phyloP scores from a whole-genome alignment of 2,329 filamentous ascomycete species.

The Fusarium sp. region DNA sequence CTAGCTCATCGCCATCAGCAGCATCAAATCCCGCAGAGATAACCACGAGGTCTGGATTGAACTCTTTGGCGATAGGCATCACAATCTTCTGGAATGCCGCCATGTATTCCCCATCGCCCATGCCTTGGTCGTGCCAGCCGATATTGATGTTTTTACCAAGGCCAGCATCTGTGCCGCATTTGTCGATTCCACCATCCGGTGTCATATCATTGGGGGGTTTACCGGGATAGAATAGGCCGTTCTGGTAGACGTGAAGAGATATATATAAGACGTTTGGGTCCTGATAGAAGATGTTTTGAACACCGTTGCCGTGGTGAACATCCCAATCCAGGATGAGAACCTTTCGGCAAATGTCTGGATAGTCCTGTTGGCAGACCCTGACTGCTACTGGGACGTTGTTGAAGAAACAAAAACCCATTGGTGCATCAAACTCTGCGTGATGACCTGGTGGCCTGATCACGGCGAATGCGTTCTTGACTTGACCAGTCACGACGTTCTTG shows the following conservation, averaged over 20 bases:
- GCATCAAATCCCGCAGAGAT: constrained; percentile 97
- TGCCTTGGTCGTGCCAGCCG: constrained; percentile 74
- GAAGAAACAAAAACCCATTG: constrained; percentile 97
- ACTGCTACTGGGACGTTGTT: constrained; percentile 96
- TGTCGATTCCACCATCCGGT: constrained; percentile 69
- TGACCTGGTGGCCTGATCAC: constrained; percentile 95
- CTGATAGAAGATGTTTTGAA: constrained; percentile 95
- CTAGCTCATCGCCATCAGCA: constrained; percentile 90
- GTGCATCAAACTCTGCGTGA: constrained; percentile 85
- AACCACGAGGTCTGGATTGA: constrained; percentile 92
- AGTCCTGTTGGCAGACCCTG: constrained; percentile 85
- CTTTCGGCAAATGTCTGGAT: constrained; percentile 83
- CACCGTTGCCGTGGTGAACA: constrained; percentile 85
- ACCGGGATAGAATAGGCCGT: constrained; percentile 86
- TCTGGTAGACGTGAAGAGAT: constrained; percentile 87
- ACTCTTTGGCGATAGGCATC: constrained; percentile 95
- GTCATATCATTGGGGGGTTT: constrained; percentile 64
- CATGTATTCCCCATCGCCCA: constrained; percentile 97
- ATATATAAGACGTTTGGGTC: constrained; percentile 97
- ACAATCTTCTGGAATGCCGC: constrained; percentile 95
- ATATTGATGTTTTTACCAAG: constrained; percentile 73
- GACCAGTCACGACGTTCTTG: constrained; percentile 83
- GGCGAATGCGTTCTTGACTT: constrained; percentile 93
- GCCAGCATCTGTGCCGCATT: constrained; percentile 64
- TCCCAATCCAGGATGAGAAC: constrained; percentile 95